These are phyloP conservation scores for Mortierella sp. DNA, from an alignment of 371 early-diverging fungal genomes.

Conservation along the genomic window DNA sequence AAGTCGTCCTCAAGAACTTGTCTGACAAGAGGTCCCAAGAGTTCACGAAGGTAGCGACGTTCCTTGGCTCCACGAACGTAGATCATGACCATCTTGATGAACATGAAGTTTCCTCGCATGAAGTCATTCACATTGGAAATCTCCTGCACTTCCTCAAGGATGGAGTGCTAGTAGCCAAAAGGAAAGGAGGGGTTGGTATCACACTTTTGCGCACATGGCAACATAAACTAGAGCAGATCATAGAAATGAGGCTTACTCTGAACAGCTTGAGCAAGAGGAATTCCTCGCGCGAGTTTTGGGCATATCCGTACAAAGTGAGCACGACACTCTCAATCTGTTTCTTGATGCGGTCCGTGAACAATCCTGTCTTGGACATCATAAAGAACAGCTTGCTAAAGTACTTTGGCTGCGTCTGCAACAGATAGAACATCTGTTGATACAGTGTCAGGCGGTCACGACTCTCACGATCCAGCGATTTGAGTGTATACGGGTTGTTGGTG, in stretches of 20 bases:
- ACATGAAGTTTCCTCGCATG: constrained; percentile 93
- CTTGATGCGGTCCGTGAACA: constrained; percentile 67
- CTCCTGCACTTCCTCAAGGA: constrained; percentile 89
- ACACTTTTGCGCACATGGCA: too few species aligned
- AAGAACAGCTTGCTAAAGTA: constrained; percentile 91
- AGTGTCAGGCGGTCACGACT: constrained; percentile 76
- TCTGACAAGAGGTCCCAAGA: constrained; percentile 85
- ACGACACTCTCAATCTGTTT: constrained; percentile 91
- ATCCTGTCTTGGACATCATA: constrained; percentile 73
- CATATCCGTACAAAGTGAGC: constrained; percentile 95
- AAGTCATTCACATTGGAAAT: constrained; percentile 88
- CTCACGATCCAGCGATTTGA: constrained; percentile 87
- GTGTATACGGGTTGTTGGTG: constrained; percentile 55
- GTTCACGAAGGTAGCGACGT: constrained; percentile 87
- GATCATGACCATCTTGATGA: constrained; percentile 88
- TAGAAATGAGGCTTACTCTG: constrained; percentile 62
- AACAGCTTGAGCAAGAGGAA: constrained; percentile 95
- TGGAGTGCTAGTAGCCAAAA: constrained; percentile 67
- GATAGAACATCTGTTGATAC: constrained; percentile 94
- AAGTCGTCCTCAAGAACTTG: constrained; percentile 78
- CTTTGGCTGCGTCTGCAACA: constrained; percentile 95
- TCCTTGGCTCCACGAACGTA: constrained; percentile 91
- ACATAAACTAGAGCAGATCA: neutral
- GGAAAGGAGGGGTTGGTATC: too few species aligned
- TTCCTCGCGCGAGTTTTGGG: constrained; percentile 96